These are phyloP conservation scores for Sporormia fimetaria DNA, from an alignment of 495 filamentous ascomycete genomes.

Conservation along the genomic window DNA sequence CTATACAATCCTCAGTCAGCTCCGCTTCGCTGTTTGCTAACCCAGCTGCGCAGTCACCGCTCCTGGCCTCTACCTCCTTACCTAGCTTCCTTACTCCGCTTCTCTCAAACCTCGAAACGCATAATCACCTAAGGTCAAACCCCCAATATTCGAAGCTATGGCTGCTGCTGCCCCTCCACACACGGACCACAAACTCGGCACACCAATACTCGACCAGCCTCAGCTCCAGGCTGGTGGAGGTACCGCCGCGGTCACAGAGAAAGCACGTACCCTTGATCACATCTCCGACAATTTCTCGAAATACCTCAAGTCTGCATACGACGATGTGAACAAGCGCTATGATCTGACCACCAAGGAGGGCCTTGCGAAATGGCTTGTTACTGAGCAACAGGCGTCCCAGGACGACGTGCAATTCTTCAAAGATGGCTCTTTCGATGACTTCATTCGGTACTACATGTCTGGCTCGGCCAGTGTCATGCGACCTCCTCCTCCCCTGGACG, in stretches of 20 bases:
- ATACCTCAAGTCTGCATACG: conserved; percentile 14
- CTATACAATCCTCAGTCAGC: too few relatives aligned
- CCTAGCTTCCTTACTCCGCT: too few relatives aligned
- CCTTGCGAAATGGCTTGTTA: conserved; percentile 13
- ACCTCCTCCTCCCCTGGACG: conserved; percentile 6
- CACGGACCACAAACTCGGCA: conserved; percentile 10
- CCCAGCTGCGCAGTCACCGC: too few relatives aligned
- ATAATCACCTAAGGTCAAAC: background rate
- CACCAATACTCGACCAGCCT: conserved; percentile 20
- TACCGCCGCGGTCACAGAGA: conserved; percentile 5
- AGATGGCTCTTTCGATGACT: conserved; percentile 16
- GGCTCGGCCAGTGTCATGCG: conserved; percentile 16
- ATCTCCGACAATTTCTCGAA: conserved; percentile 12
- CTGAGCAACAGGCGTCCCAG: conserved; percentile 12
- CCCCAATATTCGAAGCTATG: background rate
- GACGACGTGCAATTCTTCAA: conserved; percentile 9
- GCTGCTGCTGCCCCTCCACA: background rate
- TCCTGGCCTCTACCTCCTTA: too few relatives aligned
- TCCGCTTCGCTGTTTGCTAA: too few relatives aligned
- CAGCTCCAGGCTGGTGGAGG: conserved; percentile 25
- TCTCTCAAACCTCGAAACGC: too few relatives aligned
- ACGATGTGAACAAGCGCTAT: conserved; percentile 18
- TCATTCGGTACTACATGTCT: conserved; percentile 12
- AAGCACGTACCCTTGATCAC: conserved; percentile 9
- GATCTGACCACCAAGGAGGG: conserved; percentile 15